phyloP scores from a whole-genome alignment of 1,284 basidiomycete genomes.

The Kwoniella shivajii region DNA sequence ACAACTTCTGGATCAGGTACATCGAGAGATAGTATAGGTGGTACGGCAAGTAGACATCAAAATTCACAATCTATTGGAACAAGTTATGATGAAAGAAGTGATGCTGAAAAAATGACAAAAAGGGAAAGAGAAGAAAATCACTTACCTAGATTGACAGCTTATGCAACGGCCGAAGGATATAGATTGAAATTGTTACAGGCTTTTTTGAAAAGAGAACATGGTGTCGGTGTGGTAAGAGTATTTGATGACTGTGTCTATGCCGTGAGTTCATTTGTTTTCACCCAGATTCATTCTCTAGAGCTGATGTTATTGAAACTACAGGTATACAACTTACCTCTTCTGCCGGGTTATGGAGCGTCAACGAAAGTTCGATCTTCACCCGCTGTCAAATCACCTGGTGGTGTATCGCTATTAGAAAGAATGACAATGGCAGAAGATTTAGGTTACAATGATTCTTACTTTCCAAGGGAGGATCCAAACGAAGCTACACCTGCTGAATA shows the following conservation, averaged over 20 bases:
- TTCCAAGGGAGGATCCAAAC: conserved; percentile 52
- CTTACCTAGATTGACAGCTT: conserved; percentile 77
- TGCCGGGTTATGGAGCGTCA: conserved; percentile 85
- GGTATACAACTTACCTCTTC: conserved; percentile 88
- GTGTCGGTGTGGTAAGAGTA: conserved; percentile 75
- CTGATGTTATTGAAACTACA: conserved; percentile 37
- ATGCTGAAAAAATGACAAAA: conserved; percentile 60
- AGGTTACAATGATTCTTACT: conserved; percentile 84
- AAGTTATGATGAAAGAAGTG: conserved; percentile 45
- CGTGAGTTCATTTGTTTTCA: conserved; percentile 58
- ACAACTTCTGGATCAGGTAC: background rate
- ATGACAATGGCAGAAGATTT: conserved; percentile 85
- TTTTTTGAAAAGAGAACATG: conserved; percentile 90
- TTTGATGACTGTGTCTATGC: conserved; percentile 93
- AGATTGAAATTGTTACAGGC: conserved; percentile 74
- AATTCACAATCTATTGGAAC: background rate
- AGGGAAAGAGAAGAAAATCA: conserved; percentile 74
- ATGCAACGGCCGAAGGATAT: conserved; percentile 80
- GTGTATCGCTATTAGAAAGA: conserved; percentile 64
- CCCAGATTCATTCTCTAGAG: background rate
- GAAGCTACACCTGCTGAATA: conserved; percentile 46
- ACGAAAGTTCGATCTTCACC: conserved; percentile 82
- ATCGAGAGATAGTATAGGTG: no score
- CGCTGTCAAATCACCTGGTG: conserved; percentile 62
- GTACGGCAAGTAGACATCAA: conserved; percentile 3